Percentiles rank a stretch among this genome's conserved stretches.
Evolutionary conservation across 2,329 filamentous ascomycete species (phyloP).

Genomic region (Xylaria hypoxylon): DNA sequence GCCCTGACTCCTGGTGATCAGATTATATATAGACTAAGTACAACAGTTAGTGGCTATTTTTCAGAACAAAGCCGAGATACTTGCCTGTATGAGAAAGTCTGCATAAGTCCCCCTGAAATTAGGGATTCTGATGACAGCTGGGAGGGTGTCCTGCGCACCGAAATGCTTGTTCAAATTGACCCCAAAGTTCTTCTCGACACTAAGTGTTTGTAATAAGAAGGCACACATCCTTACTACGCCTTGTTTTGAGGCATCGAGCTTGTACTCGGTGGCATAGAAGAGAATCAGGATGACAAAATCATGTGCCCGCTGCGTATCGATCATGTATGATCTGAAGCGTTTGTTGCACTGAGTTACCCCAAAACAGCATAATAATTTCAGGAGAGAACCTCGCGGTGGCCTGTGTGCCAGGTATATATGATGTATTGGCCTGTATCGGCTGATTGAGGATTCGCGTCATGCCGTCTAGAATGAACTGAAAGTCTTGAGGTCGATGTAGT

Average conservation of each 20-base stretch:
- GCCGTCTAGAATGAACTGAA: slow-evolving; percentile 95
- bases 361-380: slow-evolving; percentile 96
- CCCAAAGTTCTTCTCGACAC: slow-evolving; percentile 91
- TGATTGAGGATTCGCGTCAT: slow-evolving; percentile 94
- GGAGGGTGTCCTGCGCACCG: slow-evolving; percentile 87
- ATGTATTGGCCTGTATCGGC: slow-evolving; percentile 86
- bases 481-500: slow-evolving; percentile 92
- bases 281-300: slow-evolving; percentile 92
- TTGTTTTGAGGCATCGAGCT: slow-evolving; percentile 86
- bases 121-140: slow-evolving; percentile 80
- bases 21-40: slow-evolving; percentile 82
- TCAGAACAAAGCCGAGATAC: slow-evolving; percentile 51
- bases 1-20: slow-evolving; percentile 92
- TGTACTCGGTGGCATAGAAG: slow-evolving; percentile 93
- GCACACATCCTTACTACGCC: slow-evolving; percentile 96
- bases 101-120: slow-evolving; percentile 92
- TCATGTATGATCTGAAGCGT: slow-evolving; percentile 94
- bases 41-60: slow-evolving; percentile 40
- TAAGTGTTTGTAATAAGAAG: slow-evolving; percentile 95
- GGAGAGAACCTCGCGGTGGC: slow-evolving; percentile 86
- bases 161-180: slow-evolving; percentile 90
- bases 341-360: slow-evolving; percentile 98
- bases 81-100: slow-evolving; percentile 90
- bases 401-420: slow-evolving; percentile 88
- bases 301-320: slow-evolving; percentile 92